Evolutionary conservation across 108 stramenopile species (phyloP).

Genomic region (Fragilariopsis cylindrus): DNA sequence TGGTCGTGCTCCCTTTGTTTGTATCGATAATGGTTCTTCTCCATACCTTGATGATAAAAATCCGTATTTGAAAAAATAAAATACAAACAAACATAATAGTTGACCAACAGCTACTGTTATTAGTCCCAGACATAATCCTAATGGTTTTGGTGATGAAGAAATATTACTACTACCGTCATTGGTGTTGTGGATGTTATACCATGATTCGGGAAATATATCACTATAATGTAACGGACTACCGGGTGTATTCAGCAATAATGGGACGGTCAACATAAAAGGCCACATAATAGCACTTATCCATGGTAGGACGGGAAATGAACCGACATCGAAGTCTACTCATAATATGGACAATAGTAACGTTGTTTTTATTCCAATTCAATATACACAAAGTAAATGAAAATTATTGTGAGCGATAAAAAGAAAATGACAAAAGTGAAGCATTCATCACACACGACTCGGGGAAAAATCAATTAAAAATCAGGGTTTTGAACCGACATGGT

Average conservation of each 20-base stretch:
- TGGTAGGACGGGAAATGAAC: slow-evolving; percentile 28
- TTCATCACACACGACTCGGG: too few relatives aligned
- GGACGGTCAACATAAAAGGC: slow-evolving; percentile 76
- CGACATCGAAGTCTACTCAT: too few relatives aligned
- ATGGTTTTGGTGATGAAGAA: slow-evolving; percentile 57
- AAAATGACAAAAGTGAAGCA: too few relatives aligned
- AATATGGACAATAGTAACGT: too few relatives aligned
- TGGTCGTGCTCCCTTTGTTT: slow-evolving; percentile 63
- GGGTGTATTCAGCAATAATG: slow-evolving; percentile 51
- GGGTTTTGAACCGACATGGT: too few relatives aligned
- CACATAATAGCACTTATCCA: slow-evolving; percentile 72
- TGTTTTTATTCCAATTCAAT: too few relatives aligned
- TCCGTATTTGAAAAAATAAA: slow-evolving; percentile 56
- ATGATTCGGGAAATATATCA: slow-evolving; percentile 55
- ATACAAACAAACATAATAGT: slow-evolving; percentile 63
- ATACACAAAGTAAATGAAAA: too few relatives aligned
- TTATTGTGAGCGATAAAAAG: too few relatives aligned
- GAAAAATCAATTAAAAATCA: too few relatives aligned
- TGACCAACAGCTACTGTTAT: slow-evolving; percentile 84
- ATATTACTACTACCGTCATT: background rate
- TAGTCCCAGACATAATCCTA: slow-evolving; percentile 81
- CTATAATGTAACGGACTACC: slow-evolving; percentile 49
- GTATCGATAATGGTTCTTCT: slow-evolving; percentile 67
- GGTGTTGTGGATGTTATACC: slow-evolving; percentile 37
- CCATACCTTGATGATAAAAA: slow-evolving; percentile 27